Evolutionary conservation across 371 early-diverging fungal genomes (phyloP).

Genomic region (Mortierella sp.): DNA sequence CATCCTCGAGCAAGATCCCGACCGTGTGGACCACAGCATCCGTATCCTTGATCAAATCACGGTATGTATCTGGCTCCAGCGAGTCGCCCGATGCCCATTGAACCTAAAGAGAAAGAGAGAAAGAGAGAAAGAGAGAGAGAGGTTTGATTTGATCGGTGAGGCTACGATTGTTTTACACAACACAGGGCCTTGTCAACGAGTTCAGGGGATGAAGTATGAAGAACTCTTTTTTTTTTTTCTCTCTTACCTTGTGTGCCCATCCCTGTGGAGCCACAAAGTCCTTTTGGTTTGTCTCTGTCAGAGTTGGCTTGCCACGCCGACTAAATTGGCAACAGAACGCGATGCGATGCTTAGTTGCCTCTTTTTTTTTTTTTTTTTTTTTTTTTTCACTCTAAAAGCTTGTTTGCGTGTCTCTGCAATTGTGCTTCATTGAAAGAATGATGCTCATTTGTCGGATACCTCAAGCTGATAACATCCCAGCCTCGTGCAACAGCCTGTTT

Average conservation of each 20-base stretch:
- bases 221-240: too few relatives aligned
- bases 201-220: not conserved
- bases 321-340: constrained; percentile 29
- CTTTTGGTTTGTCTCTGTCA: constrained; percentile 31
- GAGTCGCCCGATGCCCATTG: constrained; percentile 77
- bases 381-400: too few relatives aligned
- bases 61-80: constrained; percentile 67
- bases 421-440: not conserved
- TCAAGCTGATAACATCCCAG: constrained; percentile 82
- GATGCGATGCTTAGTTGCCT: not conserved
- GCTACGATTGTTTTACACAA: too few relatives aligned
- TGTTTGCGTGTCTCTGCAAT: too few relatives aligned
- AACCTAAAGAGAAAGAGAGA: constrained; percentile 58
- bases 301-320: constrained; percentile 62
- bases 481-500: constrained; percentile 69
- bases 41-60: constrained; percentile 63
- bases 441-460: constrained; percentile 55
- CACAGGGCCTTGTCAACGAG: not conserved
- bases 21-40: constrained; percentile 78
- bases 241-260: constrained; percentile 58
- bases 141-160: not conserved
- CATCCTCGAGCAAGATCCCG: constrained; percentile 75
- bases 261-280: constrained; percentile 49
- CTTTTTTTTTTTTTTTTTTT: not conserved
- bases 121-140: not conserved